These are phyloP conservation scores for Kentomonas sorsogonicus DNA, from an alignment of 208 protist genomes.

Conservation along the genomic window DNA sequence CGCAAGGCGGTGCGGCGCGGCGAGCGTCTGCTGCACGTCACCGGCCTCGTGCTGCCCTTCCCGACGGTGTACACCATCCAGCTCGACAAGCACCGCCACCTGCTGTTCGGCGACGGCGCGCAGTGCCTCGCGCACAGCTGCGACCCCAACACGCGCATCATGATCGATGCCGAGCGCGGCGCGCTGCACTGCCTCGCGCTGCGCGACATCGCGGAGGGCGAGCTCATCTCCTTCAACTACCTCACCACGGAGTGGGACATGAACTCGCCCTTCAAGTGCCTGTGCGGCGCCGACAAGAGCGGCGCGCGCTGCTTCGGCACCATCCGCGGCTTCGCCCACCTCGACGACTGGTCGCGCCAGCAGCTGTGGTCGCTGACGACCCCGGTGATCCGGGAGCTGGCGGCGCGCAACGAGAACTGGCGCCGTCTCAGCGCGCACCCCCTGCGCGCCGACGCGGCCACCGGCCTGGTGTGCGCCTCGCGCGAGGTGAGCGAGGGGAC, in stretches of 20 bases:
- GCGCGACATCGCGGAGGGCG: constrained; percentile 58
- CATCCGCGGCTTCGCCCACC: constrained; percentile 73
- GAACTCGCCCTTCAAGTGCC: constrained; percentile 72
- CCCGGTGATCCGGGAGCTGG: constrained; percentile 58
- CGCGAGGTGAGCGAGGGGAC: constrained; percentile 45
- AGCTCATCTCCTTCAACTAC: constrained; percentile 87
- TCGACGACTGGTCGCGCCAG: constrained; percentile 40
- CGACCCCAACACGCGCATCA: constrained; percentile 74
- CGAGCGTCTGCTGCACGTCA: constrained; percentile 66
- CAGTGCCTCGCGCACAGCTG: constrained; percentile 87
- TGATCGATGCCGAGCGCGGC: constrained; percentile 49
- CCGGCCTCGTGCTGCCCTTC: constrained; percentile 71
- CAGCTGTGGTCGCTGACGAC: constrained; percentile 67
- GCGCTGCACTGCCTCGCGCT: constrained; percentile 67
- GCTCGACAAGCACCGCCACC: constrained; percentile 51
- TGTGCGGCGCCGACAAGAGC: constrained; percentile 38
- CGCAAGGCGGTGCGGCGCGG: constrained; percentile 39
- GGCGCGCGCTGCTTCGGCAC: constrained; percentile 49
- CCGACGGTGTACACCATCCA: constrained; percentile 81
- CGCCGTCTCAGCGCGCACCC: constrained; percentile 32
- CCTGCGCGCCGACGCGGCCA: constrained; percentile 38
- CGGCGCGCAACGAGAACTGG: constrained; percentile 38
- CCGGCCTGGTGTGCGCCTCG: constrained; percentile 40
- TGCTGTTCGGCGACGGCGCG: constrained; percentile 79
- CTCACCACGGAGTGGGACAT: constrained; percentile 89